Conservation (phyloP, 495 filamentous ascomycete genomes). For the Tuber brumale region DNA sequence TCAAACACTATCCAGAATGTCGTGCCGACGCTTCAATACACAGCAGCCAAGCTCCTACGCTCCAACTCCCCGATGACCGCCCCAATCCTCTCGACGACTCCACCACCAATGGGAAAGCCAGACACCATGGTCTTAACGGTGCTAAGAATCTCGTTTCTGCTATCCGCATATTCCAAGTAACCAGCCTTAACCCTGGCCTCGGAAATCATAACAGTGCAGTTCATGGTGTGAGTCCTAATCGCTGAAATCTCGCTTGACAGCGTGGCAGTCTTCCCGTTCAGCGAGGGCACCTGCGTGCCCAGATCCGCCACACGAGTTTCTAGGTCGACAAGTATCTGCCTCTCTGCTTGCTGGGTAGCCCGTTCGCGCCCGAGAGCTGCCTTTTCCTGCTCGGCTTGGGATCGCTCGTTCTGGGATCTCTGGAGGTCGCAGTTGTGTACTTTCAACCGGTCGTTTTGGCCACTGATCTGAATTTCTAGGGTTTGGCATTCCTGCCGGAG, state of each 20-base stretch:
- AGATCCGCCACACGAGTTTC: neutral
- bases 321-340: neutral
- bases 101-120: neutral
- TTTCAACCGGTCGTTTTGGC: neutral
- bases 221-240: neutral
- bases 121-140: neutral
- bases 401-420: neutral
- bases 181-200: neutral
- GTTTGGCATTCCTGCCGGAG: neutral
- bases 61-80: neutral
- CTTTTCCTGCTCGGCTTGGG: neutral
- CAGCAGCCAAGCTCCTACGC: neutral
- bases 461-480: neutral
- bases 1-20: neutral
- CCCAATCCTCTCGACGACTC: neutral
- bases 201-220: neutral
- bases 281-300: neutral
- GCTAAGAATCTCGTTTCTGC: neutral
- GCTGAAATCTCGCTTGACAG: neutral
- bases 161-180: neutral
- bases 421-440: neutral
- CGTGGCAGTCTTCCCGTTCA: neutral
- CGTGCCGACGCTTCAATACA: neutral
- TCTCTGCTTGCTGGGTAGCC: neutral
- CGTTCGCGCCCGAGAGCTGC: neutral